A percentile compares a stretch with the other conserved stretches of the same genome.
phyloP scores from a whole-genome alignment of 768 basidiomycete species.

The Dacryopinax primogenitus region DNA sequence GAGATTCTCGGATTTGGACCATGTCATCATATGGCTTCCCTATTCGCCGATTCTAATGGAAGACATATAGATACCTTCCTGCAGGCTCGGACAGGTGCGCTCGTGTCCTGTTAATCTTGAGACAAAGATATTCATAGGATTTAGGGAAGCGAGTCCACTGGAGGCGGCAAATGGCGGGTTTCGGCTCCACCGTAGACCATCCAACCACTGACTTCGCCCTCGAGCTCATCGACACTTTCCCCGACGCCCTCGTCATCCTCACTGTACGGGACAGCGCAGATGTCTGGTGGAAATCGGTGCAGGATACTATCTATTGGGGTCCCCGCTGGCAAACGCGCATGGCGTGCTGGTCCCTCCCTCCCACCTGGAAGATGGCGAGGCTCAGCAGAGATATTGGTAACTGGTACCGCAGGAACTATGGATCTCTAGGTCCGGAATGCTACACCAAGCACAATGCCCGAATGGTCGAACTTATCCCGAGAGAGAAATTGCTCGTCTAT shows the following conservation, averaged over 20 bases:
- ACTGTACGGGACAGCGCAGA: slow-evolving; percentile 7
- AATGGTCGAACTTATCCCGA: neutral
- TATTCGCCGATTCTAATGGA: neutral
- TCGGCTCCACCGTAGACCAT: neutral
- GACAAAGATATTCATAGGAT: neutral
- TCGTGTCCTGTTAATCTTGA: neutral
- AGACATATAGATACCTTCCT: neutral
- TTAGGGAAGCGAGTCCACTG: neutral
- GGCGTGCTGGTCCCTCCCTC: neutral
- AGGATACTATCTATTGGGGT: neutral
- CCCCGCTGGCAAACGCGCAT: neutral
- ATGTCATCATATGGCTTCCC: neutral
- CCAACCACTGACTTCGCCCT: neutral
- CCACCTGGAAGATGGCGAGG: neutral
- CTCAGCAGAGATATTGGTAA: neutral
- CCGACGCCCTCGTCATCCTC: slow-evolving; percentile 6
- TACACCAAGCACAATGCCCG: slow-evolving; percentile 5
- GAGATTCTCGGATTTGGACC: slow-evolving; percentile 4
- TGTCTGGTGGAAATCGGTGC: neutral
- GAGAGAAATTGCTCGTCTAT: neutral
- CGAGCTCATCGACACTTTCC: slow-evolving; percentile 6
- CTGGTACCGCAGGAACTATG: too few relatives aligned
- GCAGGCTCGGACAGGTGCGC: neutral
- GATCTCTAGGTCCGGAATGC: neutral
- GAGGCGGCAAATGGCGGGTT: neutral